phyloP scores from a whole-genome alignment of 768 basidiomycete species.

The Kwoniella sp. region DNA sequence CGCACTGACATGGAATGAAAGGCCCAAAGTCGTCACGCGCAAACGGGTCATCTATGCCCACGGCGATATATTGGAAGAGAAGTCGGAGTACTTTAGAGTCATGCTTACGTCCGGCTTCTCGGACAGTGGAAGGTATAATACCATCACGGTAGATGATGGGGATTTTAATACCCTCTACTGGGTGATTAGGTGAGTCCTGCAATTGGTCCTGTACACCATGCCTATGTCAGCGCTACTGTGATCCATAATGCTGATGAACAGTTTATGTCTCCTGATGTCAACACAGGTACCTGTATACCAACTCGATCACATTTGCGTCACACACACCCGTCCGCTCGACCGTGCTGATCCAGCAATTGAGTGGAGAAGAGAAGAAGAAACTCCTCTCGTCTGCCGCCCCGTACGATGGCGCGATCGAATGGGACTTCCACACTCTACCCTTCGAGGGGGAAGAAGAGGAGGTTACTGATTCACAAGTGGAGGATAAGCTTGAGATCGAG shows the following conservation, averaged over 20 bases:
- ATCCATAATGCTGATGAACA: too few species aligned
- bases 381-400: conserved; percentile 58
- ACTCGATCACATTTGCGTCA: background rate
- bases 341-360: conserved; percentile 51
- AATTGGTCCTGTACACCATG: too few species aligned
- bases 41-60: conserved; percentile 78
- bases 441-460: conserved; percentile 54
- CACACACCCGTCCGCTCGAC: background rate
- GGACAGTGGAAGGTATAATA: conserved; percentile 52
- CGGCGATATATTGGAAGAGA: conserved; percentile 69
- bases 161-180: conserved; percentile 78
- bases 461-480: background rate
- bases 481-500: conserved; percentile 20
- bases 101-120: conserved; percentile 72
- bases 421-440: conserved; percentile 66
- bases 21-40: conserved; percentile 57
- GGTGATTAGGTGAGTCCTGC: conserved; percentile 66
- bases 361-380: conserved; percentile 62
- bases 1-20: too few species aligned
- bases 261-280: background rate
- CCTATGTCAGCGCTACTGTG: too few species aligned
- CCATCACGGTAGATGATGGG: conserved; percentile 73
- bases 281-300: conserved; percentile 10
- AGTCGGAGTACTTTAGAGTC: conserved; percentile 78
- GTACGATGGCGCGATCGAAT: conserved; percentile 65